Conservation (phyloP, 306 rosid species). For the Cicer chorassanicum region DNA sequence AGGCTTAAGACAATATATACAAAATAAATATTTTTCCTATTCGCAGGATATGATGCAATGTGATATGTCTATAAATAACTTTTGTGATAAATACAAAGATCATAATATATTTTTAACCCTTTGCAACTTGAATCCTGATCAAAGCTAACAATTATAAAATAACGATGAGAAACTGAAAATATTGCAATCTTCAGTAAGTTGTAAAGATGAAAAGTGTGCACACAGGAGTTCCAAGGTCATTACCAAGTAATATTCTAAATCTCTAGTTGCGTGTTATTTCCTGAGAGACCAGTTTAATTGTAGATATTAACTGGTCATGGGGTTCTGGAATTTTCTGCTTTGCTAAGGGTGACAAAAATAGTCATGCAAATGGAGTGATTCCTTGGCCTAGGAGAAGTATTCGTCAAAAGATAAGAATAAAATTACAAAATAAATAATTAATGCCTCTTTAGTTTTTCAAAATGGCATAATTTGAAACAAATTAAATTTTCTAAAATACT, state of each 20-base stretch:
- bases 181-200: constrained; percentile 57
- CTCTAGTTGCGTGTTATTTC: constrained; percentile 26
- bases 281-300: constrained; percentile 33
- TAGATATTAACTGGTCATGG: constrained; percentile 17
- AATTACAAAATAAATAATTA: not conserved
- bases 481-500: not conserved
- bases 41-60: not conserved
- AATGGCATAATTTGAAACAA: constrained; percentile 4
- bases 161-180: constrained; percentile 56
- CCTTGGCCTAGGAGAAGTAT: constrained; percentile 14
- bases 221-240: constrained; percentile 56
- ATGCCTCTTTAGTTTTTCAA: not conserved
- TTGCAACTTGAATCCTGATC: constrained; percentile 14
- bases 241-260: constrained; percentile 58
- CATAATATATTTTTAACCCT: not conserved
- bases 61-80: not conserved
- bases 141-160: constrained; percentile 41
- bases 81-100: not conserved
- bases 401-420: constrained; percentile 20
- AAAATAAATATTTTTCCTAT: not conserved
- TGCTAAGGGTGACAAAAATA: constrained; percentile 11
- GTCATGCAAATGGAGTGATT: constrained; percentile 9
- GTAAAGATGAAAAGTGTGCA: constrained; percentile 58
- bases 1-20: not conserved
- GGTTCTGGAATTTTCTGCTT: constrained; percentile 19